These are phyloP conservation scores for Tanacetum coccineum DNA, from an alignment of 129 eudicot species.

Conservation along the genomic window DNA sequence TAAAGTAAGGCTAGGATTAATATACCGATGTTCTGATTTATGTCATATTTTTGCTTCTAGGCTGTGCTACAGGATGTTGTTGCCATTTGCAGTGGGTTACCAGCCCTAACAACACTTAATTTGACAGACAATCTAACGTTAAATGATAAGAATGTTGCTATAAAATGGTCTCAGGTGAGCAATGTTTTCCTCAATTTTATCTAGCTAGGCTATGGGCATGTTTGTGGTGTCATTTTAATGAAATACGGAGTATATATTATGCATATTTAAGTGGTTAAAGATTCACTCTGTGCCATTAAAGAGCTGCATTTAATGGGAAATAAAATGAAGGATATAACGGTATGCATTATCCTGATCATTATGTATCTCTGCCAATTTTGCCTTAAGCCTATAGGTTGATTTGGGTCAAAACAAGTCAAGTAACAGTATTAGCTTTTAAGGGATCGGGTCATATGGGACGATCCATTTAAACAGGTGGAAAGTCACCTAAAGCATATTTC, in stretches of 20 bases:
- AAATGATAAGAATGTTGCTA: conserved; percentile 59
- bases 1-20: conserved; percentile 6
- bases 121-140: conserved; percentile 62
- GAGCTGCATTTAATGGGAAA: conserved; percentile 95
- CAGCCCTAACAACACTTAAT: conserved; percentile 66
- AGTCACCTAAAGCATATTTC: too few species aligned
- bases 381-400: too few species aligned
- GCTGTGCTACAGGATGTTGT: conserved; percentile 65
- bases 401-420: background rate
- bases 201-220: conserved; percentile 5
- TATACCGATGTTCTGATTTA: background rate
- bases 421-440: background rate
- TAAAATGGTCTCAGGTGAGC: conserved; percentile 70
- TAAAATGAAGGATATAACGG: conserved; percentile 58
- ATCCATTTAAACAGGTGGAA: too few species aligned
- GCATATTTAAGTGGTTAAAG: too few species aligned
- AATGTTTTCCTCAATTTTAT: conserved; percentile 16
- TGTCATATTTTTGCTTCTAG: background rate
- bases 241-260: too few species aligned
- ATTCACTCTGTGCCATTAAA: too few species aligned
- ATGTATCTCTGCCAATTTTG: conserved; percentile 7
- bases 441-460: background rate
- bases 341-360: conserved; percentile 27
- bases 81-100: conserved; percentile 63
- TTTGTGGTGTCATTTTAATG: too few species aligned